phyloP scores from a whole-genome alignment of 352 stramenopile species.

The Globisporangium cederbergense region DNA sequence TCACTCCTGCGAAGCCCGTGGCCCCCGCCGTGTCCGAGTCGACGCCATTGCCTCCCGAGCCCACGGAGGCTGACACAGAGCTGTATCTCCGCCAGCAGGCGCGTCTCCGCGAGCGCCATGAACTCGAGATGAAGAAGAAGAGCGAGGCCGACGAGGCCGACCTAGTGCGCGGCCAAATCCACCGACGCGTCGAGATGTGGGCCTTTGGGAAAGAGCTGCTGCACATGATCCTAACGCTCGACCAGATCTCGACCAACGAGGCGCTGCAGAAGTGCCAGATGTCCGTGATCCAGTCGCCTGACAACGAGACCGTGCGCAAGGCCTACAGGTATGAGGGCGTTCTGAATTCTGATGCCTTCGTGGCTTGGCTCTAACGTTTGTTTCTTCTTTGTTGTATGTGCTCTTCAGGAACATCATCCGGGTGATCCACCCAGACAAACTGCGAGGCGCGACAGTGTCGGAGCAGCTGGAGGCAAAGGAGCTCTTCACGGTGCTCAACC shows the following conservation, averaged over 20 bases:
- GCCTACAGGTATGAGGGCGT: conserved; percentile 54
- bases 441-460: conserved; percentile 68
- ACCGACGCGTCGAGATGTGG: conserved; percentile 78
- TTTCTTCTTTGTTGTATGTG: neutral
- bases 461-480: conserved; percentile 84
- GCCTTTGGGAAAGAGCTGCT: conserved; percentile 79
- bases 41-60: conserved; percentile 67
- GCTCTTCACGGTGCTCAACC: conserved; percentile 85
- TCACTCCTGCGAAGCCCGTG: neutral
- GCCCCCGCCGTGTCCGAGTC: conserved; percentile 15
- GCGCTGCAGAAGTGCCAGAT: conserved; percentile 72
- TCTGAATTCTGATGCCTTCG: neutral
- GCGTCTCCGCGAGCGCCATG: conserved; percentile 73
- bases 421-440: conserved; percentile 84
- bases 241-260: conserved; percentile 74
- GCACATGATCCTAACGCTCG: conserved; percentile 83
- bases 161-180: conserved; percentile 69
- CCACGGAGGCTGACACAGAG: conserved; percentile 66
- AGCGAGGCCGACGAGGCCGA: conserved; percentile 78
- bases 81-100: conserved; percentile 83
- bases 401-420: conserved; percentile 75
- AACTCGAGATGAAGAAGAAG: conserved; percentile 80
- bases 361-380: neutral
- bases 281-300: conserved; percentile 74
- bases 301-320: conserved; percentile 81